Percentiles rank a stretch among this genome's conserved stretches.
Evolutionary conservation across 768 basidiomycete species (phyloP).

Genomic region (Tulasnella sp.): DNA sequence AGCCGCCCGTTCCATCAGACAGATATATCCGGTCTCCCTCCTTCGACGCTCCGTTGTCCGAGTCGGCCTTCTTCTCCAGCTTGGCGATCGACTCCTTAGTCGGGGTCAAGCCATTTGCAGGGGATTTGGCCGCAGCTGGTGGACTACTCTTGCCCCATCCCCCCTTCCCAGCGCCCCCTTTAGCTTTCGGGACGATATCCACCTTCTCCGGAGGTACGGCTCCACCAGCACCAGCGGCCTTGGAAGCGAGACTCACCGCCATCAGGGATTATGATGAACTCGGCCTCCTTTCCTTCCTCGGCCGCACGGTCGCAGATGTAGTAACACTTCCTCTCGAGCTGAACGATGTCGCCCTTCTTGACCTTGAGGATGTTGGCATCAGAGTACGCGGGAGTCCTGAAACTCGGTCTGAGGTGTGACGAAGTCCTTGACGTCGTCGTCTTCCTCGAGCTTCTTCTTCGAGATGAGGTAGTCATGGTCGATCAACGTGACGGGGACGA

Average conservation of each 20-base stretch:
- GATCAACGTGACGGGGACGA: constrained; percentile 58
- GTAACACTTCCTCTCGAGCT: constrained; percentile 97
- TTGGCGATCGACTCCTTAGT: background rate
- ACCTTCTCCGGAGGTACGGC: constrained; percentile 21
- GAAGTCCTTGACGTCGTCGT: constrained; percentile 71
- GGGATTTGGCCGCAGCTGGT: background rate
- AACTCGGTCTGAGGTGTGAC: no score
- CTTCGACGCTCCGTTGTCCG: constrained; percentile 1
- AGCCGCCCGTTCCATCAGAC: constrained; percentile 24
- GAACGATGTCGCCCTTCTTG: constrained; percentile 81
- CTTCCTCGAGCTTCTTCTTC: constrained; percentile 97
- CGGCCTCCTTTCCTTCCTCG: constrained; percentile 41
- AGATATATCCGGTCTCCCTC: constrained; percentile 15
- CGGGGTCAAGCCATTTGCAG: constrained; percentile 5
- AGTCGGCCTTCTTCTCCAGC: background rate
- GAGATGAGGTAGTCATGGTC: constrained; percentile 99
- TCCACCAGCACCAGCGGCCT: constrained; percentile 36
- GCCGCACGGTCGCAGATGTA: constrained; percentile 65
- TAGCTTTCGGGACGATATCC: constrained; percentile 18
- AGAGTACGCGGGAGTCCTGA: constrained; percentile 68
- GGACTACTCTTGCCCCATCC: constrained; percentile 24
- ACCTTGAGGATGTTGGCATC: constrained; percentile 69
- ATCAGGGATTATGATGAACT: constrained; percentile 91
- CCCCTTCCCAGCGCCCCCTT: constrained; percentile 21
- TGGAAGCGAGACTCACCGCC: constrained; percentile 77